A percentile compares a stretch with the other conserved stretches of the same genome.
Conservation (phyloP, 371 early-diverging fungal species). For the Mucor sp. region DNA sequence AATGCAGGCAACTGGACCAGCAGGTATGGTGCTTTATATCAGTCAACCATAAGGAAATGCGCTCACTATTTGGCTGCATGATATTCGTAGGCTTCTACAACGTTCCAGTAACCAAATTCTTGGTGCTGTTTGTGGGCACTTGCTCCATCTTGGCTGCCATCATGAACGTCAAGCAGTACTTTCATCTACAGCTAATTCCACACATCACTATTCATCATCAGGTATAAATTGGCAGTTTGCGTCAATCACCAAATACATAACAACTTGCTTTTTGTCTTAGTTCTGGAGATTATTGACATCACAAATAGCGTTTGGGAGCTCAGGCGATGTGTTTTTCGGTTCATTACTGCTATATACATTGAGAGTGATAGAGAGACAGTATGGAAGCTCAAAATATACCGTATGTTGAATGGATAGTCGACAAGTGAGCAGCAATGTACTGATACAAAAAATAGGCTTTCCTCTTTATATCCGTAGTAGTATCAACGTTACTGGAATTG, state of each 20-base stretch:
- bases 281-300: slow-evolving; percentile 64
- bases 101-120: slow-evolving; percentile 69
- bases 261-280: slow-evolving; percentile 24
- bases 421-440: not conserved
- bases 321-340: slow-evolving; percentile 71
- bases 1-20: slow-evolving; percentile 40
- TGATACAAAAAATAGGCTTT: slow-evolving; percentile 51
- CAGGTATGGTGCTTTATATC: slow-evolving; percentile 18
- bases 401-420: slow-evolving; percentile 30
- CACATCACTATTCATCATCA: slow-evolving; percentile 70
- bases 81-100: slow-evolving; percentile 60
- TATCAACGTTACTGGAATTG: slow-evolving; percentile 60
- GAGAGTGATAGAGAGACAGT: slow-evolving; percentile 74
- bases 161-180: slow-evolving; percentile 54
- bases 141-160: slow-evolving; percentile 62
- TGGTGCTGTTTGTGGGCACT: slow-evolving; percentile 58
- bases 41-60: not conserved
- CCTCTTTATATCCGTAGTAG: slow-evolving; percentile 50
- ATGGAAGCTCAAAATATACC: slow-evolving; percentile 70
- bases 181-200: slow-evolving; percentile 66
- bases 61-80: not conserved
- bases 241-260: not conserved
- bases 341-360: slow-evolving; percentile 66
- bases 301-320: slow-evolving; percentile 64
- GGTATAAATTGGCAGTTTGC: slow-evolving; percentile 34